Evolutionary conservation across 2,329 filamentous ascomycete genomes (phyloP), one percentile per base, ranked within the genome.

Genomic region (Fusarium beomiforme): DNA sequence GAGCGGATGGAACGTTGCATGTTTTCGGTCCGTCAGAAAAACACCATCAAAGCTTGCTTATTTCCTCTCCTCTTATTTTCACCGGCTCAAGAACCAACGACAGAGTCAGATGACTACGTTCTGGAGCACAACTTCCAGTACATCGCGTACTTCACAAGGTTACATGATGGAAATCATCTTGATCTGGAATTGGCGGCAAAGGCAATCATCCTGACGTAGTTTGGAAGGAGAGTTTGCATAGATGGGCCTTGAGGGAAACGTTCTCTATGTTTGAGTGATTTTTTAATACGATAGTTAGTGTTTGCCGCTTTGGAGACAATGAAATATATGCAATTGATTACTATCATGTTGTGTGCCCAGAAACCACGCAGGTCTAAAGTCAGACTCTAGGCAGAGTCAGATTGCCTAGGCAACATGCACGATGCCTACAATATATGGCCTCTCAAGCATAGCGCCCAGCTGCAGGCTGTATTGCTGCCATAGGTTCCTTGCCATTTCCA

Each of bases 401-500:
- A n/a, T n/a, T n/a, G n/a, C n/a, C n/a, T n/a, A n/a, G n/a, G n/a
- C n/a, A n/a, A n/a, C n/a, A n/a, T n/a, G n/a, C n/a, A n/a, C n/a
- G n/a, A n/a, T n/a, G n/a, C n/a, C 21, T 24, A 13, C 7, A 43
- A 23, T 29, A n/a, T 34, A 26, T 21, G 21, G 8, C 17, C 1
- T 51, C 31, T 51, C 12, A 51, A 50, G 69, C 69, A 21, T 71
- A 71, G 19, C 69, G 69, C 5, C 46, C 51, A 4, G 63, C 37
- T 8, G 51, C 19, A 43, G 64, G 43, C 19, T 72, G 69, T 34
- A 44, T 13, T 6, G 41, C 42, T 6, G 43, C 12, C 37, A 53
- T 19, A 23, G 69, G n/a, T 13, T 69, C 69, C 23, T 62, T 59
- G 26, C 69, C 69, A 37, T 63, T 59, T 37, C 61, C 65, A n/a